Percentiles rank a stretch among this genome's conserved stretches.
Conservation (phyloP, 1,139 yeast genomes). For the Pichia sp. region DNA sequence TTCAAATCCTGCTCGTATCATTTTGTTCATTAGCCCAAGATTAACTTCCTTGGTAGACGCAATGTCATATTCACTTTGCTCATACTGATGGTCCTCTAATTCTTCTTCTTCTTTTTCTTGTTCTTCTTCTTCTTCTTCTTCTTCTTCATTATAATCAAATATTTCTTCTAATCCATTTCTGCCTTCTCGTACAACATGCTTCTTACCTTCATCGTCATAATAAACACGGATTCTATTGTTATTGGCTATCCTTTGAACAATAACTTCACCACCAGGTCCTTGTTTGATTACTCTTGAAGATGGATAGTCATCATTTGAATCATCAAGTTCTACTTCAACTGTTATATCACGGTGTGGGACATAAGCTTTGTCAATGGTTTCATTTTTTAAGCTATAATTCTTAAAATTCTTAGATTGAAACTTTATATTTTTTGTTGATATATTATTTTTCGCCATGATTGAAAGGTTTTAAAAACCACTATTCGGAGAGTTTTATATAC, state of each 20-base stretch:
- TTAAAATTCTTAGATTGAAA: constrained; percentile 43
- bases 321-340: constrained; percentile 41
- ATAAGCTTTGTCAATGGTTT: not conserved
- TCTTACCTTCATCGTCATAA: constrained; percentile 11
- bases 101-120: constrained; percentile 15
- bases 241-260: constrained; percentile 43
- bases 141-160: constrained; percentile 13
- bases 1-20: not conserved
- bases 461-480: not conserved
- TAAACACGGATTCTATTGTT: constrained; percentile 22
- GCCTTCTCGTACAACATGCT: not conserved
- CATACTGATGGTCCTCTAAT: no score
- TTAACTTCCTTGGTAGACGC: constrained; percentile 18
- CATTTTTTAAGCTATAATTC: constrained; percentile 19
- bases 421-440: constrained; percentile 53
- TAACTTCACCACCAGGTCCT: constrained; percentile 67
- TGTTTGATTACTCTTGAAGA: constrained; percentile 65
- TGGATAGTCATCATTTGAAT: constrained; percentile 62
- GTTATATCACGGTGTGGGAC: constrained; percentile 19
- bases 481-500: no score
- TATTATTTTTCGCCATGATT: constrained; percentile 26
- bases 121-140: constrained; percentile 19
- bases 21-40: constrained; percentile 6
- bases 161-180: constrained; percentile 4
- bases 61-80: constrained; percentile 15